Conservation (phyloP, 73 alveolate species). For the Tetrahymena malaccensis region DNA sequence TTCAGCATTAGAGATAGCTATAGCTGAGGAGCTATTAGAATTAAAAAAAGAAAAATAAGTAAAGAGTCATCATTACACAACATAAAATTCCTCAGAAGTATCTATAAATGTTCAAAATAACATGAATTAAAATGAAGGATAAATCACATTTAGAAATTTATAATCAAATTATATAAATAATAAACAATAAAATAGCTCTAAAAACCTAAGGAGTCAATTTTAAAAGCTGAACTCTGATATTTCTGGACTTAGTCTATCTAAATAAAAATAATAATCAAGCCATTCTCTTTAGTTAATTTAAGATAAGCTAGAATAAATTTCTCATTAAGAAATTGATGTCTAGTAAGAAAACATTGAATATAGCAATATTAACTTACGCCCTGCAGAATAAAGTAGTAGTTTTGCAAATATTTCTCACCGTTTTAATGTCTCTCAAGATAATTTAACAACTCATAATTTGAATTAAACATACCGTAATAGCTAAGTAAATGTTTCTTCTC, state of each 20-base stretch:
- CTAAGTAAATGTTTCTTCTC: neutral
- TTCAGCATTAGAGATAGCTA: neutral
- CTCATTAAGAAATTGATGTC: neutral
- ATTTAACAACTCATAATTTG: neutral
- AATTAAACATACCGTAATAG: neutral
- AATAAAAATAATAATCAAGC: neutral
- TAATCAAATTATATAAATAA: neutral
- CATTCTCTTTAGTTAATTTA: neutral
- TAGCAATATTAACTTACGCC: neutral
- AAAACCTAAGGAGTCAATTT: neutral
- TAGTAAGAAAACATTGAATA: neutral
- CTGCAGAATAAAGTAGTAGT: neutral
- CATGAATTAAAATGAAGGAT: neutral
- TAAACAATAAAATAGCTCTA: neutral
- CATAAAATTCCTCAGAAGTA: neutral
- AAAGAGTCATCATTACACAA: neutral
- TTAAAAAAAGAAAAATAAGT: neutral
- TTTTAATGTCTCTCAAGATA: neutral
- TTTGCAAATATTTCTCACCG: neutral
- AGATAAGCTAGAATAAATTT: neutral
- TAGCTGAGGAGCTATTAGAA: neutral
- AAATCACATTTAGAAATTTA: neutral
- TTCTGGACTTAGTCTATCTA: neutral
- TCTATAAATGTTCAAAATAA: neutral
- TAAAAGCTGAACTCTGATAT: neutral